Percentiles rank a stretch among this genome's conserved stretches.
These are phyloP conservation scores for Bipolaris victoriae DNA, from an alignment of 2,329 filamentous ascomycete species.

Conservation along the genomic window DNA sequence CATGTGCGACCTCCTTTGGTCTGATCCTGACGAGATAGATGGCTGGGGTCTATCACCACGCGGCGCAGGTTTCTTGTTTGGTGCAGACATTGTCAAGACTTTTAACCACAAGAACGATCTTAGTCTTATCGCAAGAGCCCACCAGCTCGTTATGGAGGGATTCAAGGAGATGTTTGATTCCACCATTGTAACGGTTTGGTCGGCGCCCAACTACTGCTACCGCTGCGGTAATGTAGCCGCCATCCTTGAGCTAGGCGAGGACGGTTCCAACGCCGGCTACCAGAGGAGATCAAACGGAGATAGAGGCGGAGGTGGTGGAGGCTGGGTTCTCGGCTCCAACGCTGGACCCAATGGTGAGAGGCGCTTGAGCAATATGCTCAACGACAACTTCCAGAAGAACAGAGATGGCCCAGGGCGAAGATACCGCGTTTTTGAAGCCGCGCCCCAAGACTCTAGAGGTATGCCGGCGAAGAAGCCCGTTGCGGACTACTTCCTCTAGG, in stretches of 20 bases:
- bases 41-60: conserved; percentile 95
- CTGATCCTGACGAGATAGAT: conserved; percentile 96
- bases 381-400: conserved; percentile 51
- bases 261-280: conserved; percentile 63
- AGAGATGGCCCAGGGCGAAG: conserved; percentile 77
- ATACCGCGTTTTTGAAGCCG: conserved; percentile 95
- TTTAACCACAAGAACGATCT: conserved; percentile 97
- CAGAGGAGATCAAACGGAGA: conserved; percentile 70
- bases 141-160: conserved; percentile 98
- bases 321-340: conserved; percentile 46
- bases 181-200: conserved; percentile 95
- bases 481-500: conserved; percentile 87
- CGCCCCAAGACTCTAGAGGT: conserved; percentile 90
- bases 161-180: conserved; percentile 97
- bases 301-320: conserved; percentile 53
- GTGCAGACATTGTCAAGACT: conserved; percentile 88
- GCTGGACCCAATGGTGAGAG: conserved; percentile 43
- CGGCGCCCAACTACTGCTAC: conserved; percentile 75
- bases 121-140: conserved; percentile 87
- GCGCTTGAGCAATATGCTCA: conserved; percentile 48
- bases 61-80: conserved; percentile 94
- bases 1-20: conserved; percentile 99
- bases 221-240: conserved; percentile 72
- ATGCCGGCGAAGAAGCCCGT: conserved; percentile 99
- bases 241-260: conserved; percentile 89